Evolutionary conservation across 2,329 filamentous ascomycete genomes (phyloP).

Genomic region (Tolypocladium cylindrosporum): DNA sequence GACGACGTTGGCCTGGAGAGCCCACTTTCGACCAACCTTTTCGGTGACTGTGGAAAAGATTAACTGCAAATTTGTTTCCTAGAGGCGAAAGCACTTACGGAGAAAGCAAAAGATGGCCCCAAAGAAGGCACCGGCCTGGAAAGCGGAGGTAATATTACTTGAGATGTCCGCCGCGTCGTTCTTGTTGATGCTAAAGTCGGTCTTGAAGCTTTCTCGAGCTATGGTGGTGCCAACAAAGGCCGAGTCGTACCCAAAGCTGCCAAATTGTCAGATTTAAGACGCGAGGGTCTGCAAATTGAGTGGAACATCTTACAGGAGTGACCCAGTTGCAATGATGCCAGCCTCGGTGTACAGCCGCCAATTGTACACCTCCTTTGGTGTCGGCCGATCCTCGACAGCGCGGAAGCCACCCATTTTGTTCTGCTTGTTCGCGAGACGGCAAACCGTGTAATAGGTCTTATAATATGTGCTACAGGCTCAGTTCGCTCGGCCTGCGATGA

Average conservation of each 20-base stretch:
- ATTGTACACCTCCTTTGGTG: constrained; percentile 45
- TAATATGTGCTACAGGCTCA: too few relatives aligned
- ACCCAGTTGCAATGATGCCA: constrained; percentile 37
- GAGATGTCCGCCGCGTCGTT: constrained; percentile 20
- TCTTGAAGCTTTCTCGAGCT: constrained; percentile 34
- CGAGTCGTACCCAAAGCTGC: constrained; percentile 41
- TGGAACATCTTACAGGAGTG: constrained; percentile 20
- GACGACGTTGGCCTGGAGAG: constrained; percentile 32
- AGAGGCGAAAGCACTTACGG: constrained; percentile 9
- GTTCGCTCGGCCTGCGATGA: too few relatives aligned
- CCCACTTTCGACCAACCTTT: constrained; percentile 37
- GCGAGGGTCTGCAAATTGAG: too few relatives aligned
- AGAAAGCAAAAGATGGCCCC: constrained; percentile 39
- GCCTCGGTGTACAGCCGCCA: constrained; percentile 38
- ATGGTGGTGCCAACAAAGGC: constrained; percentile 47
- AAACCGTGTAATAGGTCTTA: too few relatives aligned
- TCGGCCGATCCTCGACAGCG: constrained; percentile 44
- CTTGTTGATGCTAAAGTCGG: constrained; percentile 24
- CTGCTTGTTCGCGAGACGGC: too few relatives aligned
- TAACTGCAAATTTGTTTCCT: background rate
- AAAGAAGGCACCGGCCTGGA: constrained; percentile 42
- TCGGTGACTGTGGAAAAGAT: constrained; percentile 26
- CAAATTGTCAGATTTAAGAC: background rate
- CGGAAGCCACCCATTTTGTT: constrained; percentile 27
- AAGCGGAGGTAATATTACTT: constrained; percentile 34